Base-by-base conservation (phyloP, 2,329 filamentous ascomycete genomes). In the Lachnellula cervina region DNA sequence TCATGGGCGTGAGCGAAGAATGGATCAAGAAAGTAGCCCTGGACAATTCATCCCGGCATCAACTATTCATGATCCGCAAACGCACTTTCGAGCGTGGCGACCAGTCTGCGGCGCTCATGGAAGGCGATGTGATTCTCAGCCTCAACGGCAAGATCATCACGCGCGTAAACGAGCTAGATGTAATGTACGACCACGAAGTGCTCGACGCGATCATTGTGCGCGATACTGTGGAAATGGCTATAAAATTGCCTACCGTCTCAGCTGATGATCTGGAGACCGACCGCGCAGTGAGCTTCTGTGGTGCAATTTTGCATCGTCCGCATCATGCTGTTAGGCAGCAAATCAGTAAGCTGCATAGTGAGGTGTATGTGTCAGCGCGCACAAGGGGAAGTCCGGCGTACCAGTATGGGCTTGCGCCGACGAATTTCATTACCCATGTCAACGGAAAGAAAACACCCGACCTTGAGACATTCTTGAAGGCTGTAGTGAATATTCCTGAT, bases 51-150 rank as follows among this genome's bases (percentile, higher is more conserved):
- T 87, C 94, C 50, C 89, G 91, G 56, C 94, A 99, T 69, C 94
- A 99, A 74, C 82, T 99, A 38, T 99, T 99, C 77, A 97, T 99
- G 89, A 90, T 99, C 32, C 88, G 90, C 66, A 99, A 99, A 75
- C 87, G 96, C 47, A 84, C 82, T 0, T 86, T 86, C 65, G 83
- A 86, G 71, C 78, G 81, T 14, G 73, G 83, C 46, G 82, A 82
- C 21, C 80, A 78, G n/a, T 73, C 73, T n/a, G 78, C 80, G 49
- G 82, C 86, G 16, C 80, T 99, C 16, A 79, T 89, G 32, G 95
- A 99, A 74, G 91, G 92, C 50, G 94, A 99, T 69, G 87, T 99
- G 51, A 85, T 99, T 56, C 80, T 99, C 57, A 95, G 90, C 0
- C 77, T 99, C 47, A 97, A 97, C 71, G 89, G 82, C 64, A 89